Evolutionary conservation across 306 rosid species (phyloP), one percentile per base, ranked within the genome.

Genomic region (Vigna nakashimae): DNA sequence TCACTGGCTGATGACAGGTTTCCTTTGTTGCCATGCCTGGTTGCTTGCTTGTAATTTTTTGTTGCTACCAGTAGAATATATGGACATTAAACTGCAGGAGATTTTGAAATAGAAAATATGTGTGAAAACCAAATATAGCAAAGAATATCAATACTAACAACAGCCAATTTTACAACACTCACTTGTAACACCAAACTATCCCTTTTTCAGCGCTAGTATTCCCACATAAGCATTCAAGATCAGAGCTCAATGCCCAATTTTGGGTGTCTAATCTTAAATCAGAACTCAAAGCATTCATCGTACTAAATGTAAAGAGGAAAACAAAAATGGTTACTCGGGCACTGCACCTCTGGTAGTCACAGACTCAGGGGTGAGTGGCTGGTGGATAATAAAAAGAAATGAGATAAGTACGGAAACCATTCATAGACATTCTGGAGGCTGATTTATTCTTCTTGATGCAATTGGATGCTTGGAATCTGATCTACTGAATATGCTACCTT

Each of bases 131-230:
- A 60, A 60, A 52, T 79, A 15, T 50, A 22, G 10, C 73, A 60
- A 7, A 2, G 17, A 11, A n/a, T 57, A 69, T 51, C 42, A 40
- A 48, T 58, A 48, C 45, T 24, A 42, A 56, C 69, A 57, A 42
- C 17, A 4, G 28, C 45, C 62, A 68, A 43, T 78, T 78, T 57
- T 51, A 45, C 70, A 70, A 78, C 59, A 30, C 30, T 77, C 59
- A 71, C 49, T 51, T 38, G 15, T 50, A 62, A 50, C 24, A 53
- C 69, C 42, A 53, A 43, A 11, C 46, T 53, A 32, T 34, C 50
- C 34, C 63, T 56, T 65, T 45, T 65, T 36, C 42, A 65, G 45
- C 63, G 30, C 68, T 12, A 7, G 8, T 42, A 43, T 43, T 53
- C 45, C 49, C 75, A 43, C 45, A 10, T 42, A 53, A 16, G 51